Evolutionary conservation across 495 filamentous ascomycete genomes (phyloP), one percentile per base, ranked within the genome.

Genomic region (Neurospora sp.): DNA sequence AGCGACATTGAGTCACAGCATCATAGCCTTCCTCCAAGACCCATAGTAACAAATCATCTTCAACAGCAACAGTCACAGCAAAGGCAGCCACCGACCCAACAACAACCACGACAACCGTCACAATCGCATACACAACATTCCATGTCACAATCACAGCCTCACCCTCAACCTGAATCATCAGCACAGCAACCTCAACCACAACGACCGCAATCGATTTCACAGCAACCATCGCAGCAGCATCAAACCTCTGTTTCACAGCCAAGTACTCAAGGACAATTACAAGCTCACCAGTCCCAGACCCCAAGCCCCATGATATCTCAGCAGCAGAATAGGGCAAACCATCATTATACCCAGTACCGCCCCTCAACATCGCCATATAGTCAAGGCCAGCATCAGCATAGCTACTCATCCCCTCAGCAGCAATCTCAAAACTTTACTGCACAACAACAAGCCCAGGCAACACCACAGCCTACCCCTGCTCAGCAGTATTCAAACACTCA

Each of bases 181-280:
- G 71, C 77, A 74, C 70, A 76, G 74, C 74, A 80, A 39, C 44
- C 74, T 23, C 79, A 77, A 46, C 71, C 78, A 14, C 81, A 81
- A 71, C 35, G 75, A 39, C 38, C 75, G 20, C 77, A 77, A 39
- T 66, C 27, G 7, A 38, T 74, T 74, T 41, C 74, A 54, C 12
- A 73, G n/a, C 38, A 66, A 35, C 7, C 54, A 66, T 18, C 54
- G 14, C 54, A 66, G 48, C 48, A 59, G 31, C 54, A 31, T 16
- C 54, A 66, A 4, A 66, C 27, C 27, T 66, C 54, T 16, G 54
- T 66, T 66, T 35, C 54, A 35, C 54, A 66, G 54, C 54, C 54
- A 66, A 66, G 31, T 66, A 37, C 54, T 16, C 54, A 66, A 37
- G 54, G 27, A 37, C 54, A 66, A 66, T 35, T 66, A 35, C 54